Evolutionary conservation across 192 early-diverging fungal species (phyloP).

Genomic region (Dispira simplex): DNA sequence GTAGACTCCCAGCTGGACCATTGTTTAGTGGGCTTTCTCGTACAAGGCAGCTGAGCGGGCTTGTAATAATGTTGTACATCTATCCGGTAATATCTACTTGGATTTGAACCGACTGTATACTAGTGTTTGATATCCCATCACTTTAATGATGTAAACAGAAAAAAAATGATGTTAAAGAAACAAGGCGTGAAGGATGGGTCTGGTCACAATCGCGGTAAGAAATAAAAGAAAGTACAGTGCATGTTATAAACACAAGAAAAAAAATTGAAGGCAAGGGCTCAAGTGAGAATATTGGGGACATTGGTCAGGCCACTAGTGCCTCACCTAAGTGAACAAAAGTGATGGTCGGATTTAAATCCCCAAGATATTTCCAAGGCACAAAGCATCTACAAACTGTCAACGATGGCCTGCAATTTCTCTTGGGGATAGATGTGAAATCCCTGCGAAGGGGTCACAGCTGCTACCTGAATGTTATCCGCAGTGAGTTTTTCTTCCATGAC

Average conservation of each 20-base stretch:
- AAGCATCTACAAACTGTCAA: constrained; percentile 45
- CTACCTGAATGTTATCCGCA: constrained; percentile 88
- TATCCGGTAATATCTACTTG: too few relatives aligned
- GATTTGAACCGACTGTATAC: too few relatives aligned
- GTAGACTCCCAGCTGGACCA: constrained; percentile 71
- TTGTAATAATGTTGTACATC: neutral
- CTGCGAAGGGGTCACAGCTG: constrained; percentile 59
- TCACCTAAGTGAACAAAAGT: neutral
- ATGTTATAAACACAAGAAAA: too few relatives aligned
- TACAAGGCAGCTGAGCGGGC: neutral
- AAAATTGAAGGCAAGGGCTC: too few relatives aligned
- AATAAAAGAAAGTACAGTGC: too few relatives aligned
- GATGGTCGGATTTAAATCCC: neutral
- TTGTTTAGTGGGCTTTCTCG: constrained; percentile 47
- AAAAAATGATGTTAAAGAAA: too few relatives aligned
- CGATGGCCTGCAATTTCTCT: constrained; percentile 64
- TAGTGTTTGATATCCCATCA: too few relatives aligned
- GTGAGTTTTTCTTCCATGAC: constrained; percentile 99
- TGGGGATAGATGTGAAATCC: constrained; percentile 72
- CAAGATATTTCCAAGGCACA: neutral
- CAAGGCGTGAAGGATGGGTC: too few relatives aligned
- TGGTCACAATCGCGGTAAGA: too few relatives aligned
- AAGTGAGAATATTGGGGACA: too few relatives aligned
- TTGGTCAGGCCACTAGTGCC: too few relatives aligned
- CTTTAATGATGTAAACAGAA: too few relatives aligned